phyloP scores from a whole-genome alignment of 495 filamentous ascomycete genomes.

The Neurospora sp. region DNA sequence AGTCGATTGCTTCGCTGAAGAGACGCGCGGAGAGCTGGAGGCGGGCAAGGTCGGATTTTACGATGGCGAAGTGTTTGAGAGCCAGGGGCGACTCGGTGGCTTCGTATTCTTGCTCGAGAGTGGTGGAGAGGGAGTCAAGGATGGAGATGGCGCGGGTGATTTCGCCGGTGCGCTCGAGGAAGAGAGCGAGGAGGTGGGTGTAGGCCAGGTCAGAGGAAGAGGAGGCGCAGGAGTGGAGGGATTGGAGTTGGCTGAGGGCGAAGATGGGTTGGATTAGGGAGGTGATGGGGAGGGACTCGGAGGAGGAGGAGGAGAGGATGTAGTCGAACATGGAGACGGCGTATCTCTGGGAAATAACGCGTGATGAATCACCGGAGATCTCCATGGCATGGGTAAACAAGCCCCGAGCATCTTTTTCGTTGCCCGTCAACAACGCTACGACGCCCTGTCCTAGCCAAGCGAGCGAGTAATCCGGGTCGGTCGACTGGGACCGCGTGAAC shows the following conservation, averaged over 20 bases:
- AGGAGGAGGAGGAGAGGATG: slow-evolving; percentile 44
- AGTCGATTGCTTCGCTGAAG: slow-evolving; percentile 57
- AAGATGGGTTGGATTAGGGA: slow-evolving; percentile 63
- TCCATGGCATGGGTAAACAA: slow-evolving; percentile 96
- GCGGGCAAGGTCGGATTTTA: slow-evolving; percentile 80
- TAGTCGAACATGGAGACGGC: slow-evolving; percentile 70
- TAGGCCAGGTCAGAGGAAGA: slow-evolving; percentile 53
- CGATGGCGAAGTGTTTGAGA: slow-evolving; percentile 66
- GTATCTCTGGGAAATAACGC: slow-evolving; percentile 65
- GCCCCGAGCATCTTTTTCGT: slow-evolving; percentile 61
- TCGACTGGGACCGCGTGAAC: slow-evolving; percentile 83
- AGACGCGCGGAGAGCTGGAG: slow-evolving; percentile 56
- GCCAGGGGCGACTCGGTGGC: slow-evolving; percentile 60
- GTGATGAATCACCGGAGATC: slow-evolving; percentile 66
- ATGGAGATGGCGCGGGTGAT: slow-evolving; percentile 50
- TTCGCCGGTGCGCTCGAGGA: slow-evolving; percentile 70
- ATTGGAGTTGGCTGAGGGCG: slow-evolving; percentile 69
- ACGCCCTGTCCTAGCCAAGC: slow-evolving; percentile 93
- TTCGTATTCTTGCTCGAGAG: slow-evolving; percentile 74
- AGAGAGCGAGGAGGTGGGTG: slow-evolving; percentile 67
- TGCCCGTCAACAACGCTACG: slow-evolving; percentile 63
- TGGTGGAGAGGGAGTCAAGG: slow-evolving; percentile 53
- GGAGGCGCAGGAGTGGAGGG: slow-evolving; percentile 32
- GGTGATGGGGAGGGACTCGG: slow-evolving; percentile 46
- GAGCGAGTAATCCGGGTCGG: slow-evolving; percentile 82